A percentile compares a stretch with the other conserved stretches of the same genome.
Conservation (phyloP, 2,329 filamentous ascomycete species). For the Ophiocordyceps camponoti-leonardi region DNA sequence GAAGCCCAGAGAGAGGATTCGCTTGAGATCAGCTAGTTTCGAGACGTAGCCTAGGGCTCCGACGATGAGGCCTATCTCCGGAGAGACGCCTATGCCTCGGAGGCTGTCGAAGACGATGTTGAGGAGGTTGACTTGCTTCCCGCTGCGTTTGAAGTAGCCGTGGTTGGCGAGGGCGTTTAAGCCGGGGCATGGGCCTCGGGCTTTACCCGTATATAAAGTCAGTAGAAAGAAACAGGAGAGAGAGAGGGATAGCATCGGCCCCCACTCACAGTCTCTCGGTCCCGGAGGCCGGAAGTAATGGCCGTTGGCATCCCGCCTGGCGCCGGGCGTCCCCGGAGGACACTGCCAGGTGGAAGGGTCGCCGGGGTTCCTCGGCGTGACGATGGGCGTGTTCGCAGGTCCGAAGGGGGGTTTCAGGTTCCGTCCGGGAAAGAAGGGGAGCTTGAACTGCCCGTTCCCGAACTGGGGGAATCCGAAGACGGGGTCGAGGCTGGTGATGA, state of each 20-base stretch:
- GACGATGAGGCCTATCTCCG: neutral
- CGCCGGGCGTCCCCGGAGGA: neutral
- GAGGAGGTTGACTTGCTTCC: neutral
- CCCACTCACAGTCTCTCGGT: neutral
- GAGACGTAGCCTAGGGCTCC: neutral
- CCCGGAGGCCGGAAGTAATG: neutral
- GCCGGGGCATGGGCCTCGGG: neutral
- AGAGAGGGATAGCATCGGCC: neutral
- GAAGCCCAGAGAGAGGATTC: neutral
- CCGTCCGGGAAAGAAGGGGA: too few relatives aligned
- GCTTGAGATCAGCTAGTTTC: neutral
- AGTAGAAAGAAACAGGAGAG: neutral
- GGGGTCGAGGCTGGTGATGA: too few relatives aligned
- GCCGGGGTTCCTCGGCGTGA: too few relatives aligned
- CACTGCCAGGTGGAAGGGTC: neutral
- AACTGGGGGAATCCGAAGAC: too few relatives aligned
- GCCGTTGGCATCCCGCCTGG: neutral
- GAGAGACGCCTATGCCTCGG: neutral
- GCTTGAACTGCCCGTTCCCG: too few relatives aligned
- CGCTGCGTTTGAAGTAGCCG: neutral
- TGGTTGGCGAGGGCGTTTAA: neutral
- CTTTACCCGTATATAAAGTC: neutral
- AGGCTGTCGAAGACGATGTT: neutral
- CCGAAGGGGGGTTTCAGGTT: too few relatives aligned
- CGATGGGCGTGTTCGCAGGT: too few relatives aligned